Base-by-base conservation (phyloP, 169 alveolate genomes). In the Toxoplasma gondii region DNA sequence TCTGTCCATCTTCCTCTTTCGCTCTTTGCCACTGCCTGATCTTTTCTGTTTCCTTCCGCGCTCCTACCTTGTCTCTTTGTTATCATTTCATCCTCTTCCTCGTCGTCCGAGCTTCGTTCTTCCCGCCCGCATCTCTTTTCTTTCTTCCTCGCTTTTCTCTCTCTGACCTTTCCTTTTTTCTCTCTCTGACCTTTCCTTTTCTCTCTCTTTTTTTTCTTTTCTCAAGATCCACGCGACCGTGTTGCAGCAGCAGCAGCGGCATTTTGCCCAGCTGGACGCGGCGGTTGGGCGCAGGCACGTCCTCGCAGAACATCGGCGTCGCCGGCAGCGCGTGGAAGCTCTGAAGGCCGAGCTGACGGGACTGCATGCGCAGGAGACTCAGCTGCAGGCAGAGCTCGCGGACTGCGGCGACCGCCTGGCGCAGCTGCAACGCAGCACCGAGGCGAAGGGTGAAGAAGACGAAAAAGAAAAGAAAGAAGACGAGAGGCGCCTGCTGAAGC, bases 361-460 rank as follows among this genome's bases (percentile, higher is more conserved):
- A 24, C 67, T 82, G 90, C 67, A 38, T 82, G 67, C 53, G 67
- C 90, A 41, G 36, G 69, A 82, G 64, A 27, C 27, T 17, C 67
- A 82, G 9, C 58, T 82, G 53, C 27, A 0, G 12, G 90, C 90
- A 19, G 90, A 82, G 90, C 67, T 39, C 24, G 90, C 90, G 54
- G 90, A 82, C 90, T 82, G 90, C 90, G 4, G 69, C 67, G 90
- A 82, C 67, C 90, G 90, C 29, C 67, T 82, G 64, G 31, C 38
- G n/a, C 58, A 36, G n/a, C 67, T 82, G 24, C 53, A 82, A 36
- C 90, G 64, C 38, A 4, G 1, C 36, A 38, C 34, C 19, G 12
- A 41, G 67, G 27, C 22, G n/a, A 39, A 2, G 64, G 90, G n/a
- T 0, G 90, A 0, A 0, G 39, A 2, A 19, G 39, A 24, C 67